Base-by-base conservation (phyloP, 164 flowering plant species). In the Nymphaea colorata region DNA sequence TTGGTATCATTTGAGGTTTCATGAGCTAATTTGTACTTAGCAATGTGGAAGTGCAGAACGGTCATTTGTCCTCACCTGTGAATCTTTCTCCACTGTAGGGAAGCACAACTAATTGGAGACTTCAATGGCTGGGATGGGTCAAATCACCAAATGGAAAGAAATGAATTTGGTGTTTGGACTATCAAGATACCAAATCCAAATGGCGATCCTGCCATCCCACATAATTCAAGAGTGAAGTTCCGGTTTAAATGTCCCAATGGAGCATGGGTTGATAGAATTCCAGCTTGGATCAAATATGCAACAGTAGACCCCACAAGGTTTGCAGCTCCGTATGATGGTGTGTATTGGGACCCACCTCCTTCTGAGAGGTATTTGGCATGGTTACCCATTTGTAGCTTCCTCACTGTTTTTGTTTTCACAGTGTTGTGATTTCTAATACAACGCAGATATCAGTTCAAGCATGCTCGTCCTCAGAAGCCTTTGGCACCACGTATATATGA, bases 231-330 rank as follows among this genome's bases (percentile, higher is more conserved):
- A 77, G 87, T 94, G 70, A 94, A 94, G 76, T 86, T 94, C 69
- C 85, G 89, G 11, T 94, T 91, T 74, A 88, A 79, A 80, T 86
- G 81, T 81, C 86, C 92, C 25, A 65, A 85, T 82, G 97, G 90
- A 77, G 82, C 77, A 71, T 94, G 96, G 96, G 84, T 90, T 64
- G 99, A 94, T 76, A 80, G 99, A 41, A 87, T 94, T 67, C 99
- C 99, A 64, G 96, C 97, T 66, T 94, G 99, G 99, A 90, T 94
- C 59, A 88, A 75, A 70, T 90, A 88, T 83, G 93, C 99, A n/a
- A 87, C 86, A 64, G 90, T 81, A 43, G 99, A 91, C 57, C 78
- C 96, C 10, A 66, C 88, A 51, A 81, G 41, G 63, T 94, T 94
- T 82, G 99, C 82, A 61, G 97, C 96, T 62, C 84, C 99, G 64